A percentile compares a stretch with the other conserved stretches of the same genome.
phyloP scores from a whole-genome alignment of 2,329 filamentous ascomycete genomes.

The Huntiella moniliformis region DNA sequence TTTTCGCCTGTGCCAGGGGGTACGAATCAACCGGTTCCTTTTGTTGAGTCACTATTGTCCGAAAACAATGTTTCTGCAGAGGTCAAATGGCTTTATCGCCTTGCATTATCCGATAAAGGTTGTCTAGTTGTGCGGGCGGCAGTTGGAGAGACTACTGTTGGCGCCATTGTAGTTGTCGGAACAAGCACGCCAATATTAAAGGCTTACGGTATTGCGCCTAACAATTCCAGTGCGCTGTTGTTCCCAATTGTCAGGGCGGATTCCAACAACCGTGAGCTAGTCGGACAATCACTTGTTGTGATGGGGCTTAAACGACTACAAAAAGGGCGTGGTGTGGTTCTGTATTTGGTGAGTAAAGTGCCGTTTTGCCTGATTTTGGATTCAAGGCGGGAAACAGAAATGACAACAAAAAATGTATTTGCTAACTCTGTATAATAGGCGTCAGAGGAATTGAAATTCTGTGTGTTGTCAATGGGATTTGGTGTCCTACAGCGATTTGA shows the following conservation, averaged over 20 bases:
- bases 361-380: not conserved
- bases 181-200: constrained; percentile 12
- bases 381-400: too few species aligned
- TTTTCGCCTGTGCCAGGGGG: constrained; percentile 72
- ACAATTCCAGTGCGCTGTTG: too few species aligned
- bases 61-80: constrained; percentile 26
- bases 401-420: too few species aligned
- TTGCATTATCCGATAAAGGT: constrained; percentile 51
- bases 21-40: constrained; percentile 36
- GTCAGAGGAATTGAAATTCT: too few species aligned
- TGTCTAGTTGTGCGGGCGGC: constrained; percentile 76
- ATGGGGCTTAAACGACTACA: too few species aligned
- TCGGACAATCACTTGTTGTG: too few species aligned
- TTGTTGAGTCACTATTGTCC: too few species aligned
- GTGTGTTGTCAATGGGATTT: too few species aligned
- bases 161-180: constrained; percentile 2
- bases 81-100: constrained; percentile 59
- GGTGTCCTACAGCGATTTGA: too few species aligned
- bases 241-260: too few species aligned
- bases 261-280: too few species aligned
- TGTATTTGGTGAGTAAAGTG: constrained; percentile 53
- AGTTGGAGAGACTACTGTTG: constrained; percentile 35
- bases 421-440: too few species aligned
- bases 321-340: constrained; percentile 36
- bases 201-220: not conserved